A percentile compares a stretch with the other conserved stretches of the same genome.
phyloP scores from a whole-genome alignment of 2,329 filamentous ascomycete genomes.

The Paraphoma chrysanthemicola region DNA sequence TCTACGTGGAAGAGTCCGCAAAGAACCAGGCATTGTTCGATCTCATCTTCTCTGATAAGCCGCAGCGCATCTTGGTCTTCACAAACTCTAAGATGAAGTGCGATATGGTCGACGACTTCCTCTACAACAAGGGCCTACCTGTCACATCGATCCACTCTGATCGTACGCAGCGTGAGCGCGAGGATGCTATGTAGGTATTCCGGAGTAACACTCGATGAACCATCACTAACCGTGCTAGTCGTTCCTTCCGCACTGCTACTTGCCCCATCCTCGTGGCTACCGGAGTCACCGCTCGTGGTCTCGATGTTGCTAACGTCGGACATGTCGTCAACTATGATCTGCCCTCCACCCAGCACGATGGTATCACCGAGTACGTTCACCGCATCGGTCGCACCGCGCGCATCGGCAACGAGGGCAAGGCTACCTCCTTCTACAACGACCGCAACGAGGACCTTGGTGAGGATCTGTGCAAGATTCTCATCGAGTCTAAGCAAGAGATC shows the following conservation, averaged over 20 bases:
- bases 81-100: slow-evolving; percentile 81
- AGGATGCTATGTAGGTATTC: slow-evolving; percentile 76
- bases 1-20: slow-evolving; percentile 68
- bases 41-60: slow-evolving; percentile 72
- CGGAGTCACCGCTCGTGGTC: slow-evolving; percentile 83
- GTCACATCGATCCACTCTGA: slow-evolving; percentile 88
- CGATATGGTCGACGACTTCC: slow-evolving; percentile 85
- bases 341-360: slow-evolving; percentile 76
- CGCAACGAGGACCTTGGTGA: slow-evolving; percentile 75
- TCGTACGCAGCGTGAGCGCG: slow-evolving; percentile 87
- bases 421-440: slow-evolving; percentile 88
- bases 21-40: slow-evolving; percentile 78
- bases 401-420: slow-evolving; percentile 85
- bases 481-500: slow-evolving; percentile 79
- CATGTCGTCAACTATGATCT: slow-evolving; percentile 96
- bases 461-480: slow-evolving; percentile 78
- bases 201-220: background rate
- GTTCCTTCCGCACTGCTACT: slow-evolving; percentile 77
- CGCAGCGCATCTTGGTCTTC: slow-evolving; percentile 85
- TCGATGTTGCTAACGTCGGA: slow-evolving; percentile 85
- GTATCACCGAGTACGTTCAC: slow-evolving; percentile 92
- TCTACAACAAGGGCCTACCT: slow-evolving; percentile 81
- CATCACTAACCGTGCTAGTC: slow-evolving; percentile 49
- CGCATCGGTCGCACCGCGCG: slow-evolving; percentile 95
- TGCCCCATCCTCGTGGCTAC: slow-evolving; percentile 86